Base-by-base conservation (phyloP, 257 asterid species). In the Nicotiana undulata region DNA sequence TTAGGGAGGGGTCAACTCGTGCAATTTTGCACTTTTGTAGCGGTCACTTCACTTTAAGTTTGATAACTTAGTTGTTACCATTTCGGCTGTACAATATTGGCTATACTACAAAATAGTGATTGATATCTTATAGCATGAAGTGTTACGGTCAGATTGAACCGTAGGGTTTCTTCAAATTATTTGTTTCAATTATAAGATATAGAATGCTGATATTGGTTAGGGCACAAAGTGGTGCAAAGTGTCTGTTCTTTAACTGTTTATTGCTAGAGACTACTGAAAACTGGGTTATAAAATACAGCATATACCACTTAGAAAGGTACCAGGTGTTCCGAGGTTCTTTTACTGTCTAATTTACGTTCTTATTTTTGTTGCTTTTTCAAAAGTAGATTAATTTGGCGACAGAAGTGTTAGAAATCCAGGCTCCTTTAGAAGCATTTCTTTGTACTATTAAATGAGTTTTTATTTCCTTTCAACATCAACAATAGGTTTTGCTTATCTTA, bases 31-130 rank as follows among this genome's bases (percentile, higher is more conserved):
- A 16, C 79, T 74, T 46, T 17, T 74, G 63, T 74, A 3, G 79
- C 61, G 2, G 61, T 16, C 20, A 7, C 79, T 49, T 59, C 79
- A 74, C 40, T 74, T 74, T 24, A 74, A 74, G 79, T 49, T 74
- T 74, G 44, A 74, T 49, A 49, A 49, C 79, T 7, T 74, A 49
- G 79, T 3, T 44, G 59, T 22, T 74, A 26, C 63, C 61, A 49
- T 74, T 74, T 74, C 51, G 40, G 79, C 79, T 74, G 79, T 74
- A 49, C 61, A 49, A 74, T 74, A 74, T 26, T 4, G 79, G 58
- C 79, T 22, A 15, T 16, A 26, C 26, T 74, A 74, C 79, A 49
- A 49, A 46, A 15, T 74, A 74, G 79, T 26, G 79, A 74, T 74
- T 24, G 61, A 49, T 74, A 74, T 46, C 15, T 46, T 60, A 49